Evolutionary conservation across 352 stramenopile genomes (phyloP).

Genomic region (Halophytophthora batemanensis): DNA sequence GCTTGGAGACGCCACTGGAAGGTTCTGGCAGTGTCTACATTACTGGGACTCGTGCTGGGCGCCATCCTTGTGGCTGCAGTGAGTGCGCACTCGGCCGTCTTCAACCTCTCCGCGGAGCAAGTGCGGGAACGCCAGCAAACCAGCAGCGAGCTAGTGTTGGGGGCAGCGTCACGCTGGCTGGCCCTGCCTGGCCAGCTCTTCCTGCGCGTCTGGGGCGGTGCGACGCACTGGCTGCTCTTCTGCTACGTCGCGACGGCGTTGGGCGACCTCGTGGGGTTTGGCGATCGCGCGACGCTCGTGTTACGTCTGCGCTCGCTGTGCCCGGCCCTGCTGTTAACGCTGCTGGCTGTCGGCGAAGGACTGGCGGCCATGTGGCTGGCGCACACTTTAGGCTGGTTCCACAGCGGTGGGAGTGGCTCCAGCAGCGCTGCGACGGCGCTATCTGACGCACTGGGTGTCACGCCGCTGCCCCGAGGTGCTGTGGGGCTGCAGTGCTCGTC

Average conservation of each 20-base stretch:
- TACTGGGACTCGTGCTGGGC: slow-evolving; percentile 35
- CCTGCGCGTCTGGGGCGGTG: slow-evolving; percentile 40
- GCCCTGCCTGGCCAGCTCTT: slow-evolving; percentile 45
- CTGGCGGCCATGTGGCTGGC: slow-evolving; percentile 30
- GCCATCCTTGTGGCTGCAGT: slow-evolving; percentile 28
- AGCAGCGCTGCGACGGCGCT: slow-evolving; percentile 7
- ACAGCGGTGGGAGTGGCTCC: slow-evolving; percentile 2
- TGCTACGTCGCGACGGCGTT: slow-evolving; percentile 47
- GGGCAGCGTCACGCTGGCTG: slow-evolving; percentile 30
- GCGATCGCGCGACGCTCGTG: slow-evolving; percentile 27
- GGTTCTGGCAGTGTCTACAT: slow-evolving; percentile 23
- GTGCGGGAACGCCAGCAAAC: slow-evolving; percentile 16
- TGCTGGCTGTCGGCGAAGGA: slow-evolving; percentile 34
- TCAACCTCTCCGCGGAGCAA: slow-evolving; percentile 23
- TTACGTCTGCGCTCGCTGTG: slow-evolving; percentile 34
- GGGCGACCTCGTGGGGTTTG: slow-evolving; percentile 39
- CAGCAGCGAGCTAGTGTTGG: slow-evolving; percentile 32
- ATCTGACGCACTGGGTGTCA: slow-evolving; percentile 17
- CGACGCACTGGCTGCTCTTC: slow-evolving; percentile 38
- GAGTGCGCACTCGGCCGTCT: slow-evolving; percentile 15
- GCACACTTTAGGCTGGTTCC: slow-evolving; percentile 27
- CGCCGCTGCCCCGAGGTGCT: slow-evolving; percentile 22
- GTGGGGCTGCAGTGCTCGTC: slow-evolving; percentile 36
- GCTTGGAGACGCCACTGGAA: slow-evolving; percentile 21
- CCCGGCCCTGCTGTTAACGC: slow-evolving; percentile 29